Percentiles rank a stretch among this genome's conserved stretches.
Conservation (phyloP, 2,329 filamentous ascomycete species). For the Botrytis aclada region DNA sequence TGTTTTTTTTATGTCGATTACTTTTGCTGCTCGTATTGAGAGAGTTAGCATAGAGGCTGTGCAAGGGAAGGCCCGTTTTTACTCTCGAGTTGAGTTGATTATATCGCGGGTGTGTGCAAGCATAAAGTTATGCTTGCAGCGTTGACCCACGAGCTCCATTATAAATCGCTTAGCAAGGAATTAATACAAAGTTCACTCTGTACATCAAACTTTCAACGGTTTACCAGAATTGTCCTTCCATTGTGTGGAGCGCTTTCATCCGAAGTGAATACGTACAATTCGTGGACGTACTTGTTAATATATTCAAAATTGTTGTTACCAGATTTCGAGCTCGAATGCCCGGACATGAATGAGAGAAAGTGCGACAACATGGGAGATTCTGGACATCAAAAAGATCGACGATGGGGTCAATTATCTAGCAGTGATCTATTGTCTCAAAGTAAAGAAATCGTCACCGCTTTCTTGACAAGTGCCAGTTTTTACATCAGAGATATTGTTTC, state of each 20-base stretch:
- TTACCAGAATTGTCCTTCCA: neutral
- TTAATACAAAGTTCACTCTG: neutral
- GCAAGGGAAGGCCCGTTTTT: neutral
- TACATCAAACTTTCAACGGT: neutral
- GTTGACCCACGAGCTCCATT: constrained; percentile 3
- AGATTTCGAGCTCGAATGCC: neutral
- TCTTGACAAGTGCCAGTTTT: neutral
- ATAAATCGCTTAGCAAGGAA: neutral
- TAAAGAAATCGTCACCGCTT: neutral
- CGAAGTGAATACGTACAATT: neutral
- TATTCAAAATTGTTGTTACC: neutral
- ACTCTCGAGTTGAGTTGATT: neutral
- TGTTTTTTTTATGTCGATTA: neutral
- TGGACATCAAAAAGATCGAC: neutral
- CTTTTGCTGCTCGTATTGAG: neutral
- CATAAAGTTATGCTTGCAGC: constrained; percentile 5
- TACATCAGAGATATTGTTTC: neutral
- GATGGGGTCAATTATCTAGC: neutral
- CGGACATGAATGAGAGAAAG: neutral
- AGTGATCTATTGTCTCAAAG: neutral
- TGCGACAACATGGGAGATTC: neutral
- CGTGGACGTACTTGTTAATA: neutral
- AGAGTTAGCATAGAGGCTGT: neutral
- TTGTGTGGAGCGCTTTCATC: neutral
- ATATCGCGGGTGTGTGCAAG: neutral